Conservation (phyloP, 805 yeast genomes). For the Phaffomyces antillensis region DNA sequence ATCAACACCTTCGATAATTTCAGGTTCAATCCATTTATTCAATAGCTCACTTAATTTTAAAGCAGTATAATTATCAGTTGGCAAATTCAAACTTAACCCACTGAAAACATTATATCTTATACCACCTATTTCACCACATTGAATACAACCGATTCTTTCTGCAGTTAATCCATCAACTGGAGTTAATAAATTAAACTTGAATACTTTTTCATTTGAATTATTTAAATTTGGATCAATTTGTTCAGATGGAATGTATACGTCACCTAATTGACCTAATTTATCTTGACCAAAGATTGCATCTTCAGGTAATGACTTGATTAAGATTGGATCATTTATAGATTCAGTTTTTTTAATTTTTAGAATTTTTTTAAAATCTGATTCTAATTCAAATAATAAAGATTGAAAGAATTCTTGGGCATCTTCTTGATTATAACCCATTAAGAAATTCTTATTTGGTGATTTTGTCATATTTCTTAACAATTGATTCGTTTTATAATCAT, state of each 20-base stretch:
- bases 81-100: slow-evolving; percentile 66
- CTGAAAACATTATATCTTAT: slow-evolving; percentile 73
- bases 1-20: slow-evolving; percentile 86
- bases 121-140: slow-evolving; percentile 93
- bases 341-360: slow-evolving; percentile 4
- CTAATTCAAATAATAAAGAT: slow-evolving; percentile 59
- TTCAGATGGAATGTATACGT: slow-evolving; percentile 61
- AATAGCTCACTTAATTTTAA: slow-evolving; percentile 46
- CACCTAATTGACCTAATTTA: slow-evolving; percentile 50
- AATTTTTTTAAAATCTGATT: slow-evolving; percentile 41
- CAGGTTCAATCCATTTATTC: slow-evolving; percentile 67
- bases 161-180: slow-evolving; percentile 91
- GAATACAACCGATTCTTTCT: slow-evolving; percentile 83
- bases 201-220: slow-evolving; percentile 36
- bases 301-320: slow-evolving; percentile 25
- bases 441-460: slow-evolving; percentile 70
- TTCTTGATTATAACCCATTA: slow-evolving; percentile 85
- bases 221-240: slow-evolving; percentile 68
- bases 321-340: slow-evolving; percentile 17
- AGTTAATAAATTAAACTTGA: slow-evolving; percentile 56
- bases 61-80: slow-evolving; percentile 37
- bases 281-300: slow-evolving; percentile 35
- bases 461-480: slow-evolving; percentile 64
- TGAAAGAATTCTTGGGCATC: slow-evolving; percentile 97
- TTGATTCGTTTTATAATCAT: slow-evolving; percentile 55